phyloP scores from a whole-genome alignment of 176 grass and related monocot species.

The Oryza glaberrima region DNA sequence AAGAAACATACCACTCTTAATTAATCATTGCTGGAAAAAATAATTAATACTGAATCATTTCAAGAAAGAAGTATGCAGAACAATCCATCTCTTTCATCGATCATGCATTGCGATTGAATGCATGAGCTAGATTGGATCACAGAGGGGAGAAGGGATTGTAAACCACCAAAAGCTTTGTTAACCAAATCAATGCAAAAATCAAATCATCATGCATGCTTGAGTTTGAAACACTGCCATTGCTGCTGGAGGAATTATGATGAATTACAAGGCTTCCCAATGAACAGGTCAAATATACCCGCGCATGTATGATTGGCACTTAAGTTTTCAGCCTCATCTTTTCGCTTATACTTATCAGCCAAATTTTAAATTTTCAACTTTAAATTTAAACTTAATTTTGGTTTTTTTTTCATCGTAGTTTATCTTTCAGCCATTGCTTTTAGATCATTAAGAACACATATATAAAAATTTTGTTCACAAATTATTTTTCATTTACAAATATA shows the following conservation, averaged over 20 bases:
- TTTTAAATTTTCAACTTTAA: no score
- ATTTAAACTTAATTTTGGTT: no score
- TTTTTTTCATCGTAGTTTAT: no score
- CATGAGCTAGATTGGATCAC: not conserved
- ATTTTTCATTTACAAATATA: no score
- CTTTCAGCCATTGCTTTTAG: fast-evolving
- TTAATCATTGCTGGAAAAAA: conserved; percentile 52
- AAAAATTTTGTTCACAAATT: no score
- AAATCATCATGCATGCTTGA: not conserved
- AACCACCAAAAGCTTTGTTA: not conserved
- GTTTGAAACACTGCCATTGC: no score
- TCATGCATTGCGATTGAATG: conserved; percentile 22
- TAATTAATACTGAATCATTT: conserved; percentile 36
- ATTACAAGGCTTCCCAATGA: not conserved
- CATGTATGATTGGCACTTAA: not conserved
- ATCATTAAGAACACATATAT: no score
- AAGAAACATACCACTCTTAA: conserved; percentile 1
- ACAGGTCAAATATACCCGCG: not conserved
- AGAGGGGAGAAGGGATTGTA: not conserved
- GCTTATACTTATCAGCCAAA: no score
- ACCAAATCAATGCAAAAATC: not conserved
- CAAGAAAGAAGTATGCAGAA: not conserved
- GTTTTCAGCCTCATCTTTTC: not conserved
- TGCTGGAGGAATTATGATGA: not conserved
- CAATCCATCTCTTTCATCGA: not conserved